A percentile compares a stretch with the other conserved stretches of the same genome.
These are phyloP conservation scores for Fusarium sp. DNA, from an alignment of 2,329 filamentous ascomycete genomes.

Conservation along the genomic window DNA sequence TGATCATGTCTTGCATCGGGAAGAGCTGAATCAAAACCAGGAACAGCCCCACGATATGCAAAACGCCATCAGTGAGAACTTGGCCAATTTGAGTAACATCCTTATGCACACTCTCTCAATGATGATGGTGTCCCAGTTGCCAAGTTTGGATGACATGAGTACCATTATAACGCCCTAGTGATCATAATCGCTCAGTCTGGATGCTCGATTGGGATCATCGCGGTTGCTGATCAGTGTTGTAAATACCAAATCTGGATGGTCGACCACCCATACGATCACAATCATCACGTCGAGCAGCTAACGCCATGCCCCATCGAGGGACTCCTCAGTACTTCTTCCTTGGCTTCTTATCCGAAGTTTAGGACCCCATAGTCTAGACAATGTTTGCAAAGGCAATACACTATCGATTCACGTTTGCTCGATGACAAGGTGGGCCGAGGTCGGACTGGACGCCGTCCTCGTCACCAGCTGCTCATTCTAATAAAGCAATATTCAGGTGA, in stretches of 20 bases:
- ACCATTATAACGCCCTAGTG: neutral
- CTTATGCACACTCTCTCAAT: neutral
- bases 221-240: neutral
- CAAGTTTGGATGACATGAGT: neutral
- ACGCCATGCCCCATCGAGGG: neutral
- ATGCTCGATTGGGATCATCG: neutral
- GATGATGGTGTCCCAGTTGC: neutral
- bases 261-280: neutral
- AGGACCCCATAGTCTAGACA: neutral
- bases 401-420: neutral
- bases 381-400: neutral
- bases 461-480: neutral
- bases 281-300: neutral
- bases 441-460: neutral
- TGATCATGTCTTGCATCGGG: neutral
- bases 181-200: neutral
- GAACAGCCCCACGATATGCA: slow-evolving; percentile 2
- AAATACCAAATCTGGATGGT: neutral
- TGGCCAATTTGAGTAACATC: neutral
- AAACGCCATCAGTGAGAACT: slow-evolving; percentile 13
- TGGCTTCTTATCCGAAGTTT: neutral
- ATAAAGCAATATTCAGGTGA: neutral
- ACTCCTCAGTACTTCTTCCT: neutral
- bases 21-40: slow-evolving; percentile 8
- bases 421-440: neutral